phyloP scores from a whole-genome alignment of 257 asterid species.

The Verbena officinalis region DNA sequence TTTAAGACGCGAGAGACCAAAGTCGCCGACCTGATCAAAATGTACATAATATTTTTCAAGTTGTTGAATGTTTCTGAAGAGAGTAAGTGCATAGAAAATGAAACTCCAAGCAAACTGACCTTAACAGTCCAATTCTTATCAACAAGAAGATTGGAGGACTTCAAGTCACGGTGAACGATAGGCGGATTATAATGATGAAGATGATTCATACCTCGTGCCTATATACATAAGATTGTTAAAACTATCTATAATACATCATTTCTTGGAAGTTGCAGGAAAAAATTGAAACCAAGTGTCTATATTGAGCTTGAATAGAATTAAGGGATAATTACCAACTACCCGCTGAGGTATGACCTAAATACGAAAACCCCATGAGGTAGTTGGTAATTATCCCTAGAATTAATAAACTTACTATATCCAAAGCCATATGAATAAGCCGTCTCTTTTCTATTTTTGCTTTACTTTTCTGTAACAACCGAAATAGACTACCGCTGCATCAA shows the following conservation, averaged over 20 bases:
- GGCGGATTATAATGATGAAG: slow-evolving; percentile 94
- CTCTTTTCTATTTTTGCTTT: slow-evolving; percentile 76
- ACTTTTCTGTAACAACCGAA: slow-evolving; percentile 78
- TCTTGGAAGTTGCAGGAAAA: no score
- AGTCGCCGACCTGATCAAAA: slow-evolving; percentile 83
- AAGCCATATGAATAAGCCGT: slow-evolving; percentile 90
- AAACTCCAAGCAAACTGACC: slow-evolving; percentile 46
- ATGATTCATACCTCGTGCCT: slow-evolving; percentile 98
- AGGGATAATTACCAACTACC: no score
- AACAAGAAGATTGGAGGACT: slow-evolving; percentile 97
- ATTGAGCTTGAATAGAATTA: no score
- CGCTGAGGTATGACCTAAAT: no score
- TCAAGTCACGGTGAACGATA: slow-evolving; percentile 87
- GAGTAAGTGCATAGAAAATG: neutral
- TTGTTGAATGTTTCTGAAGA: neutral
- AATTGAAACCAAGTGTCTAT: no score
- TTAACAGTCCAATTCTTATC: slow-evolving; percentile 98
- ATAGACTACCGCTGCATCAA: slow-evolving; percentile 86
- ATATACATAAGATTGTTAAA: slow-evolving; percentile 9
- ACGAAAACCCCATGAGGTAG: no score
- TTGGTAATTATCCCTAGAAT: no score
- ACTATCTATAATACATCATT: neutral
- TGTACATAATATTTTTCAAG: slow-evolving; percentile 4
- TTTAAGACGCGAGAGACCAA: slow-evolving; percentile 93
- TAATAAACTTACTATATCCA: slow-evolving; percentile 79